Conservation (phyloP, 129 eudicot species). For the Flaveria sonorensis region DNA sequence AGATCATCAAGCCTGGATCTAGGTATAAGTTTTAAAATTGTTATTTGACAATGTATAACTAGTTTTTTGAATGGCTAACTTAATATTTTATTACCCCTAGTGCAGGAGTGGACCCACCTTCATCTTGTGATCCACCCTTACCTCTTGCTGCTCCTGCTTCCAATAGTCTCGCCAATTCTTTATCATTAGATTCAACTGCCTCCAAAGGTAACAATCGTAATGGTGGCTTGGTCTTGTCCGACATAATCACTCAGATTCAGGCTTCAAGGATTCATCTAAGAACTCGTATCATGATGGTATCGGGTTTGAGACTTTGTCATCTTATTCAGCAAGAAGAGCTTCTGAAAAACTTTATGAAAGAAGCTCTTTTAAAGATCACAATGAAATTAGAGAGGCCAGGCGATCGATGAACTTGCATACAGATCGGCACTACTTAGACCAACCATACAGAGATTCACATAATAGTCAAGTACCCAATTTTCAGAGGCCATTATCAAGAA, state of each 20-base stretch:
- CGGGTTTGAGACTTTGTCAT: constrained; percentile 59
- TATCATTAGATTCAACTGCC: constrained; percentile 53
- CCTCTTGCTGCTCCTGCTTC: constrained; percentile 99
- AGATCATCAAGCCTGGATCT: constrained; percentile 93
- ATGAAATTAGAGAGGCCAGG: constrained; percentile 61
- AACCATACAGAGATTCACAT: constrained; percentile 60
- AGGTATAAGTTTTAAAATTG: constrained; percentile 43
- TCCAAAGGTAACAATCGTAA: constrained; percentile 57
- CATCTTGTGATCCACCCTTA: constrained; percentile 96
- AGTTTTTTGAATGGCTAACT: constrained; percentile 46
- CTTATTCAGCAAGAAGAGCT: constrained; percentile 62
- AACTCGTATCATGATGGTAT: constrained; percentile 46
- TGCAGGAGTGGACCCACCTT: constrained; percentile 99
- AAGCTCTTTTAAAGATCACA: constrained; percentile 55
- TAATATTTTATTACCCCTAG: constrained; percentile 60
- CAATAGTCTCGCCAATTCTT: constrained; percentile 53
- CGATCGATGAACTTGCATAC: constrained; percentile 57
- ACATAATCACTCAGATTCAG: constrained; percentile 89
- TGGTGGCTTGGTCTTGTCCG: constrained; percentile 75
- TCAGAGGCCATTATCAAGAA: constrained; percentile 83
- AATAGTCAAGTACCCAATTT: constrained; percentile 71
- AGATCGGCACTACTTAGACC: constrained; percentile 62
- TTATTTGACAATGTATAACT: background rate
- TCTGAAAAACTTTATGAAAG: constrained; percentile 67
- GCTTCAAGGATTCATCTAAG: constrained; percentile 79